phyloP scores from a whole-genome alignment of 768 basidiomycete genomes.

The Pleurotus citrinopileatus region DNA sequence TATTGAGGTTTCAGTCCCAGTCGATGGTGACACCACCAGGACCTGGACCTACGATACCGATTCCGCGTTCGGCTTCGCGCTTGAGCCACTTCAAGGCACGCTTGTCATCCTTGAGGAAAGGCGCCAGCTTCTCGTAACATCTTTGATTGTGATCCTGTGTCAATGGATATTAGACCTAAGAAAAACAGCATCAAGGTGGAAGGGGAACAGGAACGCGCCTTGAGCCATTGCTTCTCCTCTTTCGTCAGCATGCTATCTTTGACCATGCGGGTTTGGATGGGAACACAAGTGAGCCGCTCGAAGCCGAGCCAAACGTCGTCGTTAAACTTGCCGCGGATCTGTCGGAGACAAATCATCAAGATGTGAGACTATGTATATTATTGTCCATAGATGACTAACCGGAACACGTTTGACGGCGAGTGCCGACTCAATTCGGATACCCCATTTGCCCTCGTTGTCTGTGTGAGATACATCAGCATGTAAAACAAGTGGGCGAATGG shows the following conservation, averaged over 20 bases:
- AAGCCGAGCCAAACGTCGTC: constrained; percentile 85
- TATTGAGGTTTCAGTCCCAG: constrained; percentile 61
- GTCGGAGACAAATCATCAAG: constrained; percentile 9
- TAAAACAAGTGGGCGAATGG: constrained; percentile 14
- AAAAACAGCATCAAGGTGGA: constrained; percentile 8
- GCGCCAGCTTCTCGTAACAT: constrained; percentile 63
- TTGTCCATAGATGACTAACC: constrained; percentile 31
- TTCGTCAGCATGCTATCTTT: constrained; percentile 80
- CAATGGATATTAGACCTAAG: not conserved
- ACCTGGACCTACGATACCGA: constrained; percentile 62
- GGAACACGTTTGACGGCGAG: constrained; percentile 66
- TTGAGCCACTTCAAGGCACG: constrained; percentile 80
- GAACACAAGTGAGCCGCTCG: constrained; percentile 90
- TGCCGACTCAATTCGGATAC: constrained; percentile 91
- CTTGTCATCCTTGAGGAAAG: constrained; percentile 71
- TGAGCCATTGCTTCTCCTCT: constrained; percentile 86
- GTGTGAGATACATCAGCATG: constrained; percentile 14
- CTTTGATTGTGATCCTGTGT: constrained; percentile 77
- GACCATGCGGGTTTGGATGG: constrained; percentile 90
- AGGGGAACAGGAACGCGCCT: constrained; percentile 38
- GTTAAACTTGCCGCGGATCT: constrained; percentile 73
- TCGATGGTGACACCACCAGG: constrained; percentile 76
- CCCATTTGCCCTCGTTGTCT: constrained; percentile 81
- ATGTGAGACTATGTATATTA: not conserved
- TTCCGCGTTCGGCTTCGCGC: constrained; percentile 70